A percentile compares a stretch with the other conserved stretches of the same genome.
Conservation (phyloP, 192 early-diverging fungal genomes). For the Backusella morwellensis region DNA sequence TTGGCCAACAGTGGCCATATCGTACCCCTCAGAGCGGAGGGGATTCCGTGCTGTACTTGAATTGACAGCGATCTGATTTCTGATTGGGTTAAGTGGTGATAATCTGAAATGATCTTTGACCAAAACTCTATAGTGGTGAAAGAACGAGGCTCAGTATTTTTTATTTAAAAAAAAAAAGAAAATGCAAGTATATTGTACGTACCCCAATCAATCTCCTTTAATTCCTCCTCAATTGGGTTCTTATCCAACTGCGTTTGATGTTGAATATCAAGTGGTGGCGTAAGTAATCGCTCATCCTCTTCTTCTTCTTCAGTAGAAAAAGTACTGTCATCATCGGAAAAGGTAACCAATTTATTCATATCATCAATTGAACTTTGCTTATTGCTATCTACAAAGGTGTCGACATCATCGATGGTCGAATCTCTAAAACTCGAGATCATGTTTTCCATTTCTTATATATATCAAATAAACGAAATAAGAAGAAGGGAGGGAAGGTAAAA, state of each 20-base stretch:
- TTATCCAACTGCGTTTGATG: not conserved
- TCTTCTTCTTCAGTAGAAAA: conserved; percentile 10
- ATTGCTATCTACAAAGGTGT: not conserved
- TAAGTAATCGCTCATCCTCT: conserved; percentile 7
- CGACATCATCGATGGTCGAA: not conserved
- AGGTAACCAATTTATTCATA: not conserved
- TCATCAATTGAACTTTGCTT: not conserved
- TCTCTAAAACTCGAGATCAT: not conserved
- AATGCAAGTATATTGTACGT: conserved; percentile 57
- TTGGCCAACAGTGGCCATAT: conserved; percentile 92
- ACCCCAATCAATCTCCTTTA: conserved; percentile 75
- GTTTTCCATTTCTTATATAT: not conserved
- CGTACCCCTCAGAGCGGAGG: conserved; percentile 84
- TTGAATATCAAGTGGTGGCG: conserved; percentile 9
- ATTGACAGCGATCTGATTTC: conserved; percentile 74
- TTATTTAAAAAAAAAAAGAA: not conserved
- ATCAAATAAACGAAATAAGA: not conserved
- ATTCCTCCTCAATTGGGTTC: conserved; percentile 18
- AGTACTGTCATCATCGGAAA: conserved; percentile 14
- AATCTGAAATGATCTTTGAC: conserved; percentile 88
- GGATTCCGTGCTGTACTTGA: conserved; percentile 88
- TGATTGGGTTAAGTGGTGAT: conserved; percentile 70
- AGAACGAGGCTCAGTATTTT: not conserved
- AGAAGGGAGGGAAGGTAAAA: not conserved
- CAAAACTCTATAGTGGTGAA: conserved; percentile 71